A percentile compares a stretch with the other conserved stretches of the same genome.
phyloP scores from a whole-genome alignment of 1,284 basidiomycete species.

The Microbotryum scabiosae region DNA sequence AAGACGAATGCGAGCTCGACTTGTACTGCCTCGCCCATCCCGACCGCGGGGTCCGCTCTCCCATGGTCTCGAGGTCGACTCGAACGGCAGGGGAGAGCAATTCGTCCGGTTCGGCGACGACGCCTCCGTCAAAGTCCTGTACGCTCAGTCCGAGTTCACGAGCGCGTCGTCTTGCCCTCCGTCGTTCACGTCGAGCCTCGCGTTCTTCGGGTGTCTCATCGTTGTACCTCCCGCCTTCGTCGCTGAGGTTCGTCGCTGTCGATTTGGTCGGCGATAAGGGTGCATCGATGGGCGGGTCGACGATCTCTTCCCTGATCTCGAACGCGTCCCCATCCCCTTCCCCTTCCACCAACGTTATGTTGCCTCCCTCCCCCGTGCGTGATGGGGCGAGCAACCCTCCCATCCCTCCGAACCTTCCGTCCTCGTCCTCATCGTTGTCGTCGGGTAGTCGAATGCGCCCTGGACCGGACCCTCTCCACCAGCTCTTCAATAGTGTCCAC shows the following conservation, averaged over 20 bases:
- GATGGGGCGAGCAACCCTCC: not conserved
- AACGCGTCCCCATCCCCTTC: constrained; percentile 7
- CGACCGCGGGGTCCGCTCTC: not conserved
- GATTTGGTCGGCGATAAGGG: not conserved
- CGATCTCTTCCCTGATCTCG: not conserved
- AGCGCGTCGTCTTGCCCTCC: constrained; percentile 1
- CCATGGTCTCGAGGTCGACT: not conserved
- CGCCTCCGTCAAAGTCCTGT: constrained; percentile 8
- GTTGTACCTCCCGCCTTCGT: not conserved
- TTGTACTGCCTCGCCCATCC: too few species aligned
- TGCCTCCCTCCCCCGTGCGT: not conserved
- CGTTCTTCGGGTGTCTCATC: constrained; percentile 2
- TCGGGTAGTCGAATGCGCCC: constrained; percentile 18
- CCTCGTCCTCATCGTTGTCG: constrained; percentile 13
- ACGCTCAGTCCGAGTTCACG: constrained; percentile 7
- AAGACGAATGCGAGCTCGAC: too few species aligned
- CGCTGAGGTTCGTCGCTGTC: not conserved
- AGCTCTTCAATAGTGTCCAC: constrained; percentile 25
- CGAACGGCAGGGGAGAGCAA: not conserved
- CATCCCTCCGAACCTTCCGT: not conserved
- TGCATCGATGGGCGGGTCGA: not conserved
- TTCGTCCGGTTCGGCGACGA: constrained; percentile 4
- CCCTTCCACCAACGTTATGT: not conserved
- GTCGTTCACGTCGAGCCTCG: not conserved
- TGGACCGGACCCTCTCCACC: constrained; percentile 9